Evolutionary conservation across 1,284 basidiomycete species (phyloP).

Genomic region (Ustilago lituana): DNA sequence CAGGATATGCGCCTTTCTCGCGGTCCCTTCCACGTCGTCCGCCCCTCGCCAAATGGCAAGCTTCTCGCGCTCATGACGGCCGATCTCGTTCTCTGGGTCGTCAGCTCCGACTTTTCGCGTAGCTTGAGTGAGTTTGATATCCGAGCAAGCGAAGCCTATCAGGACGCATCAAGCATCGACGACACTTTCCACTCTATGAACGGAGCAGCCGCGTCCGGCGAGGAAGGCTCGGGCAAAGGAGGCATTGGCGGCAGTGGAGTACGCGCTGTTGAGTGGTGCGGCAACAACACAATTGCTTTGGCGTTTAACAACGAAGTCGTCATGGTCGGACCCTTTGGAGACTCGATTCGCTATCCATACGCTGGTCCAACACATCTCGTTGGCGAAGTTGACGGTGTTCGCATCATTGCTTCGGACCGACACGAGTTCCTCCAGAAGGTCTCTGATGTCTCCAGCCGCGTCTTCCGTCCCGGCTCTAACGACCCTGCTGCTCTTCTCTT

Average conservation of each 20-base stretch:
- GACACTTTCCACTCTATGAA: constrained; percentile 23
- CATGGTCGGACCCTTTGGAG: constrained; percentile 90
- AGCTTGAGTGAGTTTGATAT: constrained; percentile 82
- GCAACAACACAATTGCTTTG: constrained; percentile 90
- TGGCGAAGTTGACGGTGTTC: constrained; percentile 86
- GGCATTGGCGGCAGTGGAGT: constrained; percentile 57
- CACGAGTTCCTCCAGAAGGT: constrained; percentile 92
- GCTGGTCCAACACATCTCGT: constrained; percentile 79
- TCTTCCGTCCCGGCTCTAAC: constrained; percentile 89
- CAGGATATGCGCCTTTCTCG: constrained; percentile 75
- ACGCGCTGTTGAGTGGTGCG: constrained; percentile 83
- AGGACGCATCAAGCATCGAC: constrained; percentile 33
- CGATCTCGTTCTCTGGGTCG: constrained; percentile 83
- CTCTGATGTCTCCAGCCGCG: constrained; percentile 41
- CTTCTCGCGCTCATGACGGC: constrained; percentile 85
- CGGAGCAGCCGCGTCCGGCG: neutral
- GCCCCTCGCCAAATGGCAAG: constrained; percentile 91
- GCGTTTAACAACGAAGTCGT: constrained; percentile 83
- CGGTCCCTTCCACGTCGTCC: constrained; percentile 86
- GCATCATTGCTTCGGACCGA: constrained; percentile 79
- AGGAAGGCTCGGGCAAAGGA: constrained; percentile 15
- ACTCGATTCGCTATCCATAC: constrained; percentile 86
- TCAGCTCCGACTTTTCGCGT: constrained; percentile 89
- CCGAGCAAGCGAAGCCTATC: constrained; percentile 45
- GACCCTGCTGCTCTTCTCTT: constrained; percentile 90